Conservation (phyloP, 352 stramenopile genomes). For the Hyaloperonospora brassicae region DNA sequence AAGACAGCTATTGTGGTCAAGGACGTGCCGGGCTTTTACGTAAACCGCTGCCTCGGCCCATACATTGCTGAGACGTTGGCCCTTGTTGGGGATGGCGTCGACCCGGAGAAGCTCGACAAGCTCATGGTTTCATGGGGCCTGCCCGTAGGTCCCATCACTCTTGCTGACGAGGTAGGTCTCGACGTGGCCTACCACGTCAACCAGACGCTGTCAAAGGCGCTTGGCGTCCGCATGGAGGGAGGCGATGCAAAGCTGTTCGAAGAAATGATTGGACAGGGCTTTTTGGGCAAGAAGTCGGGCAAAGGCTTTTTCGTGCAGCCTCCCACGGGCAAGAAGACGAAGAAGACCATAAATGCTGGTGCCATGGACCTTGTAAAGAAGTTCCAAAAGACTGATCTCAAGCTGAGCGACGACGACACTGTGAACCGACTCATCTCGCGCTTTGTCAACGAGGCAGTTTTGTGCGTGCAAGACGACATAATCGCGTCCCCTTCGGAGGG, state of each 20-base stretch:
- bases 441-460: conserved; percentile 96
- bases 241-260: conserved; percentile 88
- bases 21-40: conserved; percentile 99
- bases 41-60: conserved; percentile 96
- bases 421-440: conserved; percentile 92
- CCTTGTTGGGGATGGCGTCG: conserved; percentile 88
- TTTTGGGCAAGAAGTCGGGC: conserved; percentile 93
- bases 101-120: conserved; percentile 91
- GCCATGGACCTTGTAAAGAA: conserved; percentile 75
- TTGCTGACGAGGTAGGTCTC: conserved; percentile 96
- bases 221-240: conserved; percentile 93
- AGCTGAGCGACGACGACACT: conserved; percentile 76
- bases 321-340: conserved; percentile 82
- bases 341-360: conserved; percentile 86
- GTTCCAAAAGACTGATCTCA: conserved; percentile 67
- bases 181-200: conserved; percentile 94
- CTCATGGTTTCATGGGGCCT: conserved; percentile 94
- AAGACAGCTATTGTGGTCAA: conserved; percentile 98
- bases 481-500: conserved; percentile 94
- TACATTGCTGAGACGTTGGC: conserved; percentile 90
- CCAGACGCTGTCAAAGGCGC: conserved; percentile 86
- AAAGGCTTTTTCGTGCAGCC: conserved; percentile 98
- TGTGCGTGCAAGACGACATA: conserved; percentile 96
- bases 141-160: conserved; percentile 94
- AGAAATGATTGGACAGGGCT: conserved; percentile 93